phyloP scores from a whole-genome alignment of 768 basidiomycete species.

The Termitomyces sp. region DNA sequence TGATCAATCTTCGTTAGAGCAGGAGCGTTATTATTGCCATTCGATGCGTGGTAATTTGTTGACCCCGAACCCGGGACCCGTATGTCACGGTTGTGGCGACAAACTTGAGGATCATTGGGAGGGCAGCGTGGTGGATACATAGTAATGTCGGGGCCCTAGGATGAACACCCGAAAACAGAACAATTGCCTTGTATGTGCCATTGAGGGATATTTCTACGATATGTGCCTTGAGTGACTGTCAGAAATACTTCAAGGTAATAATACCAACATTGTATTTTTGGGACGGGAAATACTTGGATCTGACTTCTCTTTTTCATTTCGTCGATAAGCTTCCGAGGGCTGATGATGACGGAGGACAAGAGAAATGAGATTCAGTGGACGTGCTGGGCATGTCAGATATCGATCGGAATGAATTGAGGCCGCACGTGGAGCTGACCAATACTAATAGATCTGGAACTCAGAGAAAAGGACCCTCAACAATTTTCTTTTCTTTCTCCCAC shows the following conservation, averaged over 20 bases:
- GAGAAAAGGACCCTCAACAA: constrained; percentile 17
- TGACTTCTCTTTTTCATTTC: neutral
- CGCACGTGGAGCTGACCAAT: constrained; percentile 25
- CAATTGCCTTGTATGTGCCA: neutral
- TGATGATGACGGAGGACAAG: constrained; percentile 1
- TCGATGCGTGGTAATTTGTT: constrained; percentile 7
- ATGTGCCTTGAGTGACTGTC: neutral
- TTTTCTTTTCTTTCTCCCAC: constrained; percentile 19
- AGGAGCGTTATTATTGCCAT: constrained; percentile 15
- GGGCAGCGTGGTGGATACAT: neutral
- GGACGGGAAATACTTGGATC: neutral
- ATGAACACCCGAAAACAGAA: neutral
- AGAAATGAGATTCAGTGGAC: neutral
- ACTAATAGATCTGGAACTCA: constrained; percentile 23
- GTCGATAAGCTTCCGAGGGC: constrained; percentile 2
- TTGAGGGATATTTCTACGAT: neutral
- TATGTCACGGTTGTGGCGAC: constrained; percentile 3
- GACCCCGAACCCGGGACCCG: constrained; percentile 4
- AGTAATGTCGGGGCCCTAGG: neutral
- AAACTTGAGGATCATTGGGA: neutral
- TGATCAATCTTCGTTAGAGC: constrained; percentile 2
- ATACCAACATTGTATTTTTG: neutral
- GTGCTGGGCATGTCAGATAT: constrained; percentile 4
- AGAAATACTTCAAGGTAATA: neutral
- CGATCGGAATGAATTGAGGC: constrained; percentile 11